Evolutionary conservation across 2,329 filamentous ascomycete species (phyloP), one percentile per base, ranked within the genome.

Genomic region (Epichloe glyceriae): DNA sequence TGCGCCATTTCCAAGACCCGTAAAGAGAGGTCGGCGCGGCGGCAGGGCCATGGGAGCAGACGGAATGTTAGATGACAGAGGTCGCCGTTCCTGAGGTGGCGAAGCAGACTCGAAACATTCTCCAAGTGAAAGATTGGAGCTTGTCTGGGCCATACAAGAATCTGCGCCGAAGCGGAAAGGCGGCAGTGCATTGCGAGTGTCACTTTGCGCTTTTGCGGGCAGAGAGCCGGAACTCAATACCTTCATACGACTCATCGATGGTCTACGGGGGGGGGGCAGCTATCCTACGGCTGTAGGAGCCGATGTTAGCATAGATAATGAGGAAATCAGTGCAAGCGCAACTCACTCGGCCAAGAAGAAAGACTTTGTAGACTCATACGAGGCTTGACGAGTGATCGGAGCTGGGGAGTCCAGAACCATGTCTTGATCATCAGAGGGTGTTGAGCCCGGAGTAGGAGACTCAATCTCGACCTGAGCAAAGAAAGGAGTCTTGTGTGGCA

Each of bases 401-500:
- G 73, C 71, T 19, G 80, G 79, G 43, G 79, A 82, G 55, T 80
- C 77, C 55, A 80, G 65, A 65, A 76, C 70, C 66, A 75, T 75
- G 30, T 71, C 71, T 52, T 76, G 64, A 20, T 56, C 52, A 5
- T 54, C 50, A 53, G 66, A 67, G 52, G 73, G 69, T 15, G 70
- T 73, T 56, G 60, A 65, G 54, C 78, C 75, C 8, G 85, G 85
- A 2, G 84, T 85, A 2, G 88, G 87, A 33, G 87, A 90, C 33
- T 80, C 77, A 50, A 88, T 68, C 56, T 85, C 82, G 55, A 86
- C 73, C 57, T 85, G 76, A 33, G 74, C 66, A 68, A 75, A 69
- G 61, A 81, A 89, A 12, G 85, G 77, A 33, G 78, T 73, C 73
- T 95, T 96, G 73, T 95, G 88, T 53, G 89, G 90, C 40, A 97